Percentiles rank a stretch among this genome's conserved stretches.
Evolutionary conservation across 2,329 filamentous ascomycete species (phyloP).

Genomic region (Aureobasidium sp.): DNA sequence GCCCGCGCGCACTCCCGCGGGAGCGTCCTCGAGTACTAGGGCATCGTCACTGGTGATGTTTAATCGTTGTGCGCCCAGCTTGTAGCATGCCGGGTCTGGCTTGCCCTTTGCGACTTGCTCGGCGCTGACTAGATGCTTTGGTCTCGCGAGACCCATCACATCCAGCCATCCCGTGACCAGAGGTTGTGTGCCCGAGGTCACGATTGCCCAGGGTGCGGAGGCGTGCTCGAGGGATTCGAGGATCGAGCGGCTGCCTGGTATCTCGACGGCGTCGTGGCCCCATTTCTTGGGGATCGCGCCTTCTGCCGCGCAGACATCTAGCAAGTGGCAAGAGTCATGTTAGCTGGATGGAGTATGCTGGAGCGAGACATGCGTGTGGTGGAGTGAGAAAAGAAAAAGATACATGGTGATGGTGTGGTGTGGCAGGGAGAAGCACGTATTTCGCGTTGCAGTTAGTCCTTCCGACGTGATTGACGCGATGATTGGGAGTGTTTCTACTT

Average conservation of each 20-base stretch:
- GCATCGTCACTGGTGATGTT: slow-evolving; percentile 36
- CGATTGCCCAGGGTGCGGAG: slow-evolving; percentile 75
- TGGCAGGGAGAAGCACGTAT: background rate
- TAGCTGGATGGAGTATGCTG: background rate
- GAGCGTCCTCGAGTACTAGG: slow-evolving; percentile 82
- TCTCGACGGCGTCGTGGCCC: slow-evolving; percentile 72
- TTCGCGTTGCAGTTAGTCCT: background rate
- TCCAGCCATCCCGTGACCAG: slow-evolving; percentile 46
- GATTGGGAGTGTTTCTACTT: slow-evolving; percentile 9
- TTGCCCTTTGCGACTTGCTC: slow-evolving; percentile 45
- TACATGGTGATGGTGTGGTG: background rate
- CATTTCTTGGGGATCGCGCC: slow-evolving; percentile 68
- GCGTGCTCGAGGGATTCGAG: slow-evolving; percentile 53
- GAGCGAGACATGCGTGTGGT: slow-evolving; percentile 8
- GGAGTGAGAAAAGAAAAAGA: background rate
- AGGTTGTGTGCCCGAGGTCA: slow-evolving; percentile 43
- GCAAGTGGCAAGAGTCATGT: background rate
- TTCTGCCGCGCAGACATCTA: slow-evolving; percentile 76
- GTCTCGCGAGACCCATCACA: slow-evolving; percentile 41
- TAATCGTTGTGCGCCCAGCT: slow-evolving; percentile 37
- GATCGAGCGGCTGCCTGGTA: slow-evolving; percentile 65
- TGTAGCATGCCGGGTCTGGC: slow-evolving; percentile 45
- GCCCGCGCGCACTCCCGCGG: slow-evolving; percentile 74
- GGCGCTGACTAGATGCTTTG: slow-evolving; percentile 41
- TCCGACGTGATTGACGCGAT: slow-evolving; percentile 4